Conservation (phyloP, 345 rosid genomes). For the Raphanus sativus region DNA sequence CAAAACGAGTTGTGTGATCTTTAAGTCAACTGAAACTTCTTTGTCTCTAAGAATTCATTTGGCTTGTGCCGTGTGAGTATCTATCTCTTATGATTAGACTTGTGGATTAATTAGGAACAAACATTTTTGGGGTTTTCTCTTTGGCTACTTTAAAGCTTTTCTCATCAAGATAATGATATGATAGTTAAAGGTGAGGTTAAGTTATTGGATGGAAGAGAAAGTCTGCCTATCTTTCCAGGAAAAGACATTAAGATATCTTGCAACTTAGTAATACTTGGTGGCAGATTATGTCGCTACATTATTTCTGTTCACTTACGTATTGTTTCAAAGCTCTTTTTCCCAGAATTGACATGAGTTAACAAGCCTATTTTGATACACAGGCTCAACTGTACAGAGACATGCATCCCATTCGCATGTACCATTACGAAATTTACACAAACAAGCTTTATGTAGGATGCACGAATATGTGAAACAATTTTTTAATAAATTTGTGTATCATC, state of each 20-base stretch:
- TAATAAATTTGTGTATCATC: not conserved
- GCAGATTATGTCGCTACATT: not conserved
- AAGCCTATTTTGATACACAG: not conserved
- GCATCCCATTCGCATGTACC: not conserved
- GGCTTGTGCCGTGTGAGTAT: conserved; percentile 6
- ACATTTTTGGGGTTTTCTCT: not conserved
- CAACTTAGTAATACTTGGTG: too few relatives aligned
- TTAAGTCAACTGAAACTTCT: not conserved
- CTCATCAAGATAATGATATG: conserved; percentile 4
- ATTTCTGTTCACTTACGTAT: conserved; percentile 6
- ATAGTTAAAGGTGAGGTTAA: not conserved
- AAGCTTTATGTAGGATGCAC: not conserved
- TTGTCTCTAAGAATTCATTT: not conserved
- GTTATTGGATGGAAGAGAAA: conserved; percentile 5
- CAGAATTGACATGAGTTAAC: not conserved
- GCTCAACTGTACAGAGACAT: conserved; percentile 1
- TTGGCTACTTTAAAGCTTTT: not conserved
- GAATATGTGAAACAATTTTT: not conserved
- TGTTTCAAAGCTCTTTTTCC: conserved; percentile 1
- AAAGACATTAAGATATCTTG: not conserved
- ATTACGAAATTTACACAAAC: not conserved
- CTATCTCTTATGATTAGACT: conserved; percentile 18
- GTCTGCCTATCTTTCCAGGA: not conserved
- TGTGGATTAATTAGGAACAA: conserved; percentile 14
- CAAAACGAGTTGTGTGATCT: not conserved